Conservation (phyloP, 2,329 filamentous ascomycete genomes). For the Ascochyta rabiei region DNA sequence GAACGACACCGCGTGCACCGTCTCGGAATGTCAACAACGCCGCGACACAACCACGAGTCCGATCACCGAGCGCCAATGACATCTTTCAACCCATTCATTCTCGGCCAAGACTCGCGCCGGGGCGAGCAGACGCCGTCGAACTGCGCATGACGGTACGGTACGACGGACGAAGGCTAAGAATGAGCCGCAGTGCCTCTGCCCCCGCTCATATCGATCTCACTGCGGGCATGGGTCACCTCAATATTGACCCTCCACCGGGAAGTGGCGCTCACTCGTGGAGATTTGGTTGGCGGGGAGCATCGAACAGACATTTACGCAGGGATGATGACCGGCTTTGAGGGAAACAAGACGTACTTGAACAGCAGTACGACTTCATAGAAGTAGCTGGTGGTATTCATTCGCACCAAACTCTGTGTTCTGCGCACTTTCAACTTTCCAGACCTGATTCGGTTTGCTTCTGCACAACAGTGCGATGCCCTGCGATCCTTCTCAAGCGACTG, state of each 20-base stretch:
- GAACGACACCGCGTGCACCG: not conserved
- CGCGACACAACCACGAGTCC: too few species aligned
- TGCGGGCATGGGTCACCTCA: not conserved
- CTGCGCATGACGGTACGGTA: not conserved
- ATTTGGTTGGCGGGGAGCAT: not conserved
- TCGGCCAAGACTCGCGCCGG: not conserved
- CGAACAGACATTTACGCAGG: not conserved
- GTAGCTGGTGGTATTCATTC: too few species aligned
- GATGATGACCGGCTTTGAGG: not conserved
- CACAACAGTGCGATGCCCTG: too few species aligned
- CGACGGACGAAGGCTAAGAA: not conserved
- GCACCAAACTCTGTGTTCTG: too few species aligned
- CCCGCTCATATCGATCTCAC: not conserved
- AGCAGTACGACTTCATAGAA: not conserved
- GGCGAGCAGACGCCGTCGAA: not conserved
- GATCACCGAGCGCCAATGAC: not conserved
- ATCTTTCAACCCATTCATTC: not conserved
- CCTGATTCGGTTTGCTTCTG: not conserved
- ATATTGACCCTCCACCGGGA: not conserved
- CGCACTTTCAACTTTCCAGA: too few species aligned
- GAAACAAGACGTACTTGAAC: not conserved
- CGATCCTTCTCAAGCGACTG: too few species aligned
- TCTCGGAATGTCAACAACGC: not conserved
- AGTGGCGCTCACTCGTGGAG: not conserved
- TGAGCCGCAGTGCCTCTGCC: not conserved